Evolutionary conservation across 768 basidiomycete genomes (phyloP), one percentile per base, ranked within the genome.

Genomic region (Mrakia gelida): DNA sequence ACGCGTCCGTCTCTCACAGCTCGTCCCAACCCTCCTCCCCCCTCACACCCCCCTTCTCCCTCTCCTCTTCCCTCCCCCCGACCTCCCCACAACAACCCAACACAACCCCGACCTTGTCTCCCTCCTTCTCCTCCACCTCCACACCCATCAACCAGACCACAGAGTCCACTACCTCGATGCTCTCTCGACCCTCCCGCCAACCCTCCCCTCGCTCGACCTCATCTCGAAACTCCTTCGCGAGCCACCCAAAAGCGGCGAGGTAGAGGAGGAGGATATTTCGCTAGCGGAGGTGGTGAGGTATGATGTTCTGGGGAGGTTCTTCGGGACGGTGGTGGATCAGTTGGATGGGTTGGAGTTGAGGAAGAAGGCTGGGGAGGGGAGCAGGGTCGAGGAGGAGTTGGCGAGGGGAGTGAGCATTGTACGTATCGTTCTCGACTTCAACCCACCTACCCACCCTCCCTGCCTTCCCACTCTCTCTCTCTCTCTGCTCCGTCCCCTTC

Each of bases 181-280:
- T 11, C 49, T 77, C 41, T 70, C 70, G 10, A 28, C 21, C 23
- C 56, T 77, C 32, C 54, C 52, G 9, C 59, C 56, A 13, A 34
- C 52, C 21, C 76, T 77, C 4, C 32, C 76, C 3, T 68, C 67
- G 16, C 68, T 77, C 6, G 76, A 77, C 41, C 41, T 77, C n/a
- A 26, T 77, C 26, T 38, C 76, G 13, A 71, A 70, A 9, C 38
- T 77, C 2, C 43, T 77, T 21, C n/a, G 68, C 59, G 70, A 28
- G 23, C 28, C 26, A 8, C 26, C 59, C 16, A 52, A 52, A 16
- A 52, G 18, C 18, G 45, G 45, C 3, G 32, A 4, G 74, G 30
- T 4, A 16, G 41, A 63, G 10, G 75, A 43, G 26, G 32, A 21
- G n/a, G 38, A 54, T 43, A 30, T 34, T 13, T 26, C 38, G 8